These are phyloP conservation scores for Fusarium secorum DNA, from an alignment of 2,329 filamentous ascomycete genomes.

Conservation along the genomic window DNA sequence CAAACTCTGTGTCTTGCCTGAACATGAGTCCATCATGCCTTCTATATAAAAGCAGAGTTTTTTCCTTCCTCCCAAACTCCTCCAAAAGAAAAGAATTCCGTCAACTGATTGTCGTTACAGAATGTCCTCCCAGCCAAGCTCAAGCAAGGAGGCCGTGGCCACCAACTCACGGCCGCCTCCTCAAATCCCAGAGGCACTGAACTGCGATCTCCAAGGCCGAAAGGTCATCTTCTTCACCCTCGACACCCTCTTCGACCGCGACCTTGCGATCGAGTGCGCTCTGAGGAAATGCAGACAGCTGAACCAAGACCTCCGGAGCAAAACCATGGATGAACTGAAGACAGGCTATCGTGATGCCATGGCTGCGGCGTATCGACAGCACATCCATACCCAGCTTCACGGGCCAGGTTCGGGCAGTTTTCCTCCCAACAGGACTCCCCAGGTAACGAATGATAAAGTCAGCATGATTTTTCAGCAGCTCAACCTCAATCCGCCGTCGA, in stretches of 20 bases:
- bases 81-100: not conserved
- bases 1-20: accelerated
- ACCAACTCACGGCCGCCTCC: accelerated
- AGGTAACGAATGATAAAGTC: not conserved
- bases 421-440: not conserved
- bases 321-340: not conserved
- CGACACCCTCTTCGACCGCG: not conserved
- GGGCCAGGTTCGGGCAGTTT: accelerated
- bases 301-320: not conserved
- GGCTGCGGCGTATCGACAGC: not conserved
- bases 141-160: not conserved
- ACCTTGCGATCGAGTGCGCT: not conserved
- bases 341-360: not conserved
- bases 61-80: not conserved
- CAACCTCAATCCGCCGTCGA: accelerated
- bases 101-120: accelerated
- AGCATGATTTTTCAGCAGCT: not conserved
- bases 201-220: accelerated
- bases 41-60: not conserved
- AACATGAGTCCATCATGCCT: accelerated
- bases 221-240: not conserved
- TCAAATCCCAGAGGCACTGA: accelerated
- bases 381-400: not conserved
- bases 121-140: not conserved
- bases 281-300: accelerated